phyloP scores from a whole-genome alignment of 108 stramenopile species.

The Schizochytrium sp. region DNA sequence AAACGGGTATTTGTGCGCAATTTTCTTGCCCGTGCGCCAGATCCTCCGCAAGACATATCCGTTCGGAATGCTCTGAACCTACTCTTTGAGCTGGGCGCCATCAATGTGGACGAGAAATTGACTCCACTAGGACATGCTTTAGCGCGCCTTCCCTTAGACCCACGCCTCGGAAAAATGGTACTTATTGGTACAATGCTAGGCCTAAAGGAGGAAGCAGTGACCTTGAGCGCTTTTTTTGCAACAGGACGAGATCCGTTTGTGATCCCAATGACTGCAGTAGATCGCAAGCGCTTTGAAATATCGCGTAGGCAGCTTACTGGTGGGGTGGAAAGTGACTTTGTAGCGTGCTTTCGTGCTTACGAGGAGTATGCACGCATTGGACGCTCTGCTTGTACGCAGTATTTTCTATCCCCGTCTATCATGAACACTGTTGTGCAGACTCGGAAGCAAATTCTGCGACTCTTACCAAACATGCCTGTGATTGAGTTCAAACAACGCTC shows the following conservation, averaged over 20 bases:
- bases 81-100: slow-evolving; percentile 84
- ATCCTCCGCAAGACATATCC: slow-evolving; percentile 85
- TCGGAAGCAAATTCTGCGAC: not conserved
- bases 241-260: slow-evolving; percentile 76
- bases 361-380: slow-evolving; percentile 64
- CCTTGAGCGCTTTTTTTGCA: slow-evolving; percentile 79
- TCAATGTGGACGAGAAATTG: slow-evolving; percentile 71
- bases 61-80: slow-evolving; percentile 79
- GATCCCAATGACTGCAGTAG: slow-evolving; percentile 52
- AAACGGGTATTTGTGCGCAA: slow-evolving; percentile 72
- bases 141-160: slow-evolving; percentile 89
- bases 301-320: slow-evolving; percentile 70
- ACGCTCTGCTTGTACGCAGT: slow-evolving; percentile 6
- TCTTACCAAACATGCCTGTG: slow-evolving; percentile 18
- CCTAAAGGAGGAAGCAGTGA: slow-evolving; percentile 83
- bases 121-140: slow-evolving; percentile 90
- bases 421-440: slow-evolving; percentile 44
- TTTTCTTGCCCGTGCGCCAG: slow-evolving; percentile 88
- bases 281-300: slow-evolving; percentile 61
- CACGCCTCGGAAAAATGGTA: slow-evolving; percentile 84
- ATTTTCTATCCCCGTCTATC: slow-evolving; percentile 30
- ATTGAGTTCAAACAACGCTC: not conserved
- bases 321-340: slow-evolving; percentile 77
- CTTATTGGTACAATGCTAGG: slow-evolving; percentile 80
- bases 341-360: slow-evolving; percentile 79